These are phyloP conservation scores for Backusella morwellensis DNA, from an alignment of 192 early-diverging fungal species.

Conservation along the genomic window DNA sequence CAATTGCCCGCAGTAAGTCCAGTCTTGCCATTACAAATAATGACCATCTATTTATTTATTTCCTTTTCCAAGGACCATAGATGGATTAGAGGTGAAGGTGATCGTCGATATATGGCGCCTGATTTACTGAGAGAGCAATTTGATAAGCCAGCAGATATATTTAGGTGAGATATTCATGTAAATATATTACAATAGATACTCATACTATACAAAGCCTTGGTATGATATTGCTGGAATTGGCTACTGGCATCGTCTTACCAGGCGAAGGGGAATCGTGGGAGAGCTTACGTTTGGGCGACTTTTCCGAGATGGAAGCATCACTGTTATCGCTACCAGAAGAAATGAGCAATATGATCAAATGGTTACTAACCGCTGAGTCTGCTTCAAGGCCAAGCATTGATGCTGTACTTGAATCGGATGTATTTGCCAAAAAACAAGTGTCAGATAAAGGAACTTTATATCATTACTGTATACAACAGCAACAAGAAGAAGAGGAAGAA, in stretches of 20 bases:
- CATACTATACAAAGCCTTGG: slow-evolving; percentile 64
- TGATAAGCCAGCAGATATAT: slow-evolving; percentile 84
- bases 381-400: neutral
- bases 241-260: slow-evolving; percentile 82
- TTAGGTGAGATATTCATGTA: slow-evolving; percentile 49
- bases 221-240: slow-evolving; percentile 84
- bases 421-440: neutral
- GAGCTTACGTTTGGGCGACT: slow-evolving; percentile 73
- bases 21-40: neutral
- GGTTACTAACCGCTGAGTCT: neutral
- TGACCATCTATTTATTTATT: neutral
- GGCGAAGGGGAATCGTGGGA: slow-evolving; percentile 90
- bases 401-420: neutral
- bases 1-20: slow-evolving; percentile 52
- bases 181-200: neutral
- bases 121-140: slow-evolving; percentile 74
- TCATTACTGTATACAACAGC: neutral
- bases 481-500: neutral
- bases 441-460: neutral
- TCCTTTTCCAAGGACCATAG: slow-evolving; percentile 35
- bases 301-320: slow-evolving; percentile 56
- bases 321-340: slow-evolving; percentile 40
- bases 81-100: slow-evolving; percentile 68
- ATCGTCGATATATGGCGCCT: slow-evolving; percentile 90
- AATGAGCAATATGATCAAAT: slow-evolving; percentile 60